phyloP scores from a whole-genome alignment of 2,329 filamentous ascomycete species.

The Truncatella angustata region DNA sequence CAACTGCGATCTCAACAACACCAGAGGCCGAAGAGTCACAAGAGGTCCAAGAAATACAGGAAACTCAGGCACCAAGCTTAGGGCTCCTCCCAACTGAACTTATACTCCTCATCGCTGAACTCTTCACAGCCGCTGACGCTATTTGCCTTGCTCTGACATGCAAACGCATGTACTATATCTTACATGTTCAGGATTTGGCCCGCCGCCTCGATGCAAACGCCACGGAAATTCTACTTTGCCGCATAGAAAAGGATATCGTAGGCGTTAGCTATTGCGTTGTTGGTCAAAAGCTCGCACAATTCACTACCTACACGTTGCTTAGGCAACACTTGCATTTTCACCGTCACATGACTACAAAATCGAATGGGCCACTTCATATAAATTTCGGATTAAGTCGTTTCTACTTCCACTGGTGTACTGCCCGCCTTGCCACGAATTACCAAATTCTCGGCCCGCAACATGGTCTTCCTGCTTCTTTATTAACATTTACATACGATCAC shows the following conservation, averaged over 20 bases:
- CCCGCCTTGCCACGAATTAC: slow-evolving; percentile 12
- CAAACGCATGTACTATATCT: slow-evolving; percentile 11
- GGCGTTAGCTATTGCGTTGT: slow-evolving; percentile 11
- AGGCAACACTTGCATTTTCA: background rate
- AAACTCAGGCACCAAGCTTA: background rate
- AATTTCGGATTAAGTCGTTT: background rate
- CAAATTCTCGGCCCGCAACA: slow-evolving; percentile 11
- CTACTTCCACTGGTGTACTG: slow-evolving; percentile 10
- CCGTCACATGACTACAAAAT: background rate
- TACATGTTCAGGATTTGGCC: slow-evolving; percentile 1
- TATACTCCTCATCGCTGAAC: slow-evolving; percentile 12
- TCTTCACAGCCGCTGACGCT: slow-evolving; percentile 9
- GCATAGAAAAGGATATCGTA: slow-evolving; percentile 12
- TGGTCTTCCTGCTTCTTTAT: slow-evolving; percentile 11
- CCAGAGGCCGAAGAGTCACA: background rate
- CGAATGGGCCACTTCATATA: background rate
- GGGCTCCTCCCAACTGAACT: slow-evolving; percentile 8
- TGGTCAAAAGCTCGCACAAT: slow-evolving; percentile 4
- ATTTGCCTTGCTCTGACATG: slow-evolving; percentile 14
- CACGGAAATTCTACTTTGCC: slow-evolving; percentile 12
- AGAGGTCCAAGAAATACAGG: background rate
- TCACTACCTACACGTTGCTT: background rate
- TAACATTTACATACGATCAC: slow-evolving; percentile 6
- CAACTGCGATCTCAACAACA: slow-evolving; percentile 1
- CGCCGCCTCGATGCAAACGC: slow-evolving; percentile 10